Evolutionary conservation across 192 early-diverging fungal genomes (phyloP).

Genomic region (Coemansia sp.): DNA sequence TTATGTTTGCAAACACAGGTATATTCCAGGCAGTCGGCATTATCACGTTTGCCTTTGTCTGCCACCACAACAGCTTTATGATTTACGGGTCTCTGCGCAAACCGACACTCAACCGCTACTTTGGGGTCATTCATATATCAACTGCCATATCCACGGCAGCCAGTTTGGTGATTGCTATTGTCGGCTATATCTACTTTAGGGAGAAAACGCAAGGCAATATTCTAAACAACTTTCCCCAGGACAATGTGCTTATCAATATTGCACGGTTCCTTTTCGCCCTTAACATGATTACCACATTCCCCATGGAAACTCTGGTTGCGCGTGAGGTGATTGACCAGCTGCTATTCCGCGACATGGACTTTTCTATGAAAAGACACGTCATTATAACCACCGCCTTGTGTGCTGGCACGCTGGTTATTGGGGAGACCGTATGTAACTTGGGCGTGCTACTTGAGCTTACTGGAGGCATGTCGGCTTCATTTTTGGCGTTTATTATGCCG

Average conservation of each 20-base stretch:
- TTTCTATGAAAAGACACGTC: slow-evolving; percentile 64
- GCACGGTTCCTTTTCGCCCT: slow-evolving; percentile 83
- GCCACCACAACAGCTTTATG: slow-evolving; percentile 93
- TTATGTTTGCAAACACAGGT: slow-evolving; percentile 53
- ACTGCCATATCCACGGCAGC: slow-evolving; percentile 67
- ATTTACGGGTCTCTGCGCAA: slow-evolving; percentile 82
- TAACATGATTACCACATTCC: slow-evolving; percentile 95
- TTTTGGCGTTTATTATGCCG: slow-evolving; percentile 85
- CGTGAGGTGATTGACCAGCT: slow-evolving; percentile 70
- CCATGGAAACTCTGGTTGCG: slow-evolving; percentile 87
- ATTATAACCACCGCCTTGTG: slow-evolving; percentile 67
- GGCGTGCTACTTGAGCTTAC: slow-evolving; percentile 87
- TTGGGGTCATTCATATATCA: slow-evolving; percentile 77
- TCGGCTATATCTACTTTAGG: slow-evolving; percentile 77
- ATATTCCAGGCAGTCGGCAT: slow-evolving; percentile 84
- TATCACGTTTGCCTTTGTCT: slow-evolving; percentile 94
- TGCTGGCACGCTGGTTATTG: slow-evolving; percentile 61
- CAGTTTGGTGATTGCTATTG: slow-evolving; percentile 68
- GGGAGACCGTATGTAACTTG: slow-evolving; percentile 73
- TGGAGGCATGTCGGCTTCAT: slow-evolving; percentile 83
- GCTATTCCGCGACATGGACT: slow-evolving; percentile 53
- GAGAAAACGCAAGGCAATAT: slow-evolving; percentile 87
- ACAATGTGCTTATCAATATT: slow-evolving; percentile 78
- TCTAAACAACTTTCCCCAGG: slow-evolving; percentile 81
- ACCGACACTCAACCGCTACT: slow-evolving; percentile 83